Evolutionary conservation across 495 filamentous ascomycete species (phyloP).

Genomic region (Podospora sp.): DNA sequence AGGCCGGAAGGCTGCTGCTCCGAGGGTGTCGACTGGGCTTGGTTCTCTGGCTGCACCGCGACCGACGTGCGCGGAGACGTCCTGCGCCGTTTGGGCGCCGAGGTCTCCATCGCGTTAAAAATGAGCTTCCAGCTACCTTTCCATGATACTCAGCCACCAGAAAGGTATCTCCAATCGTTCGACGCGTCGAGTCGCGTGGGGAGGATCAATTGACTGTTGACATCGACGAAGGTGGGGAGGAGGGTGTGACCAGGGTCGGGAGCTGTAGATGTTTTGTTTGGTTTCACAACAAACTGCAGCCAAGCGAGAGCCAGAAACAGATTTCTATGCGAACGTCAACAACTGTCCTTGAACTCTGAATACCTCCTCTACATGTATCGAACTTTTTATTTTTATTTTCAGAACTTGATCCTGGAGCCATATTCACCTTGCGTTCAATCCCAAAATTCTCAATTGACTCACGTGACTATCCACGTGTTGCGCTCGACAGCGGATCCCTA

Average conservation of each 20-base stretch:
- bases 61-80: slow-evolving; percentile 53
- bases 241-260: neutral
- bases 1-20: slow-evolving; percentile 16
- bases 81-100: slow-evolving; percentile 66
- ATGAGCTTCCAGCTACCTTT: neutral
- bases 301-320: neutral
- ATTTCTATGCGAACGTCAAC: too few species aligned
- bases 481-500: neutral
- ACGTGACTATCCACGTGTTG: neutral
- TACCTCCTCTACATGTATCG: too few species aligned
- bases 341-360: too few species aligned
- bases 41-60: slow-evolving; percentile 28
- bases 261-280: neutral
- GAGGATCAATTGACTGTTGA: slow-evolving; percentile 5
- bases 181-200: slow-evolving; percentile 30
- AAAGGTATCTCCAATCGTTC: slow-evolving; percentile 4
- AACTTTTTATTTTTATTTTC: neutral
- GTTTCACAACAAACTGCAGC: neutral
- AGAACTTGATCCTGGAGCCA: neutral
- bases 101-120: slow-evolving; percentile 50
- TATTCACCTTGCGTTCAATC: neutral
- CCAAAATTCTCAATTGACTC: neutral
- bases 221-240: slow-evolving; percentile 8
- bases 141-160: slow-evolving; percentile 21
- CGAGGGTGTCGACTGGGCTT: slow-evolving; percentile 19